Conservation (phyloP, 495 filamentous ascomycete genomes). For the Penicillium lagena region DNA sequence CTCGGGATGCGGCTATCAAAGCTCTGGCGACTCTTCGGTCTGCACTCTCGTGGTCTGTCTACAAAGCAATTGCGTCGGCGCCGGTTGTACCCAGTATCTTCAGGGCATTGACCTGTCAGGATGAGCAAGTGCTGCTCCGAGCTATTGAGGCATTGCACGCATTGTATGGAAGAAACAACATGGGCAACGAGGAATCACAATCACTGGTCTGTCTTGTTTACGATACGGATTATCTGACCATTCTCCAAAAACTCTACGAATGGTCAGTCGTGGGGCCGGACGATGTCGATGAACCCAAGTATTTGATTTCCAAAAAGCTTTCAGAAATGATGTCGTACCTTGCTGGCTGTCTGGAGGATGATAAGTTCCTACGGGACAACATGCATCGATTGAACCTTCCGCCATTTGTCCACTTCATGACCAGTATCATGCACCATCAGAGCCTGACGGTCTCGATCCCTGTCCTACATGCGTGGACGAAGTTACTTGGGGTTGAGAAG, state of each 20-base stretch:
- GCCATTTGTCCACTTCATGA: conserved; percentile 73
- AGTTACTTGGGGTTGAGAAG: conserved; percentile 60
- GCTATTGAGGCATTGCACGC: conserved; percentile 78
- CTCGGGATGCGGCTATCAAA: conserved; percentile 59
- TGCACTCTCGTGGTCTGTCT: conserved; percentile 75
- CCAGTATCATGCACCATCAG: conserved; percentile 71
- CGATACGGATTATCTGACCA: conserved; percentile 55
- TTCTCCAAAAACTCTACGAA: conserved; percentile 71
- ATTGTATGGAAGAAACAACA: conserved; percentile 66
- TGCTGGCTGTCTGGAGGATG: conserved; percentile 74
- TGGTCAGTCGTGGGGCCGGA: conserved; percentile 75
- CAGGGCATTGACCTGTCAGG: conserved; percentile 63
- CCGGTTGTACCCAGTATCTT: conserved; percentile 67
- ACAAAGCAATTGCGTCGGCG: conserved; percentile 66
- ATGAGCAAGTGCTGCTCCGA: conserved; percentile 70
- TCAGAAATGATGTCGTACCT: conserved; percentile 88
- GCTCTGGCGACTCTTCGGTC: conserved; percentile 69
- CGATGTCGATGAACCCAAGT: conserved; percentile 84
- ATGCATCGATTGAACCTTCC: conserved; percentile 54
- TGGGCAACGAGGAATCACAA: conserved; percentile 73
- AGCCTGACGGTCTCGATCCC: conserved; percentile 92
- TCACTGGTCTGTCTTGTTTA: conserved; percentile 76
- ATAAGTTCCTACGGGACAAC: conserved; percentile 52
- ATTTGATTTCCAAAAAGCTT: conserved; percentile 85
- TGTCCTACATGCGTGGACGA: conserved; percentile 82